Percentiles rank a stretch among this genome's conserved stretches.
Evolutionary conservation across 2,329 filamentous ascomycete species (phyloP).

Genomic region (Arthrobotrys megalospora): DNA sequence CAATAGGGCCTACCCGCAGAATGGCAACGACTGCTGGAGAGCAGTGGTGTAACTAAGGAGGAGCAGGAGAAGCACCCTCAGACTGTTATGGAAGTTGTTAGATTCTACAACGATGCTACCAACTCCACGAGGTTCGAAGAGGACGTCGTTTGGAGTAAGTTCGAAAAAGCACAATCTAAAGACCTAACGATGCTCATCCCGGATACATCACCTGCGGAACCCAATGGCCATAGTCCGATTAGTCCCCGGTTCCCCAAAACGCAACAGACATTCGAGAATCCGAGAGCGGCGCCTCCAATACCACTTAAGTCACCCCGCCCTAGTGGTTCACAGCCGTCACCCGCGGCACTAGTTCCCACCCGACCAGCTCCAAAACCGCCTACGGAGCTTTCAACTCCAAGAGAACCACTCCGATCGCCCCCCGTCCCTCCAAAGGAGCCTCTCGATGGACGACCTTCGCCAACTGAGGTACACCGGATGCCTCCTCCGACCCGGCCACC

Average conservation of each 20-base stretch:
- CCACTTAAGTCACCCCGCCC: conserved; percentile 72
- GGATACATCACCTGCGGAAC: conserved; percentile 65
- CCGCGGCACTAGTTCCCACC: conserved; percentile 76
- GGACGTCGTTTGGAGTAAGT: conserved; percentile 94
- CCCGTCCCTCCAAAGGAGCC: conserved; percentile 72
- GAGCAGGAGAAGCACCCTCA: conserved; percentile 96
- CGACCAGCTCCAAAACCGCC: conserved; percentile 92
- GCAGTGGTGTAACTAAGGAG: conserved; percentile 95
- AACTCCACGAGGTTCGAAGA: conserved; percentile 78
- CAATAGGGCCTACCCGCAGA: conserved; percentile 85
- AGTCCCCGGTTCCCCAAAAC: conserved; percentile 56
- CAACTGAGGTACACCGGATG: conserved; percentile 46
- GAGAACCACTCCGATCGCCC: conserved; percentile 73
- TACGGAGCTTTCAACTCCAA: conserved; percentile 68
- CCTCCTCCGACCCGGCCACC: conserved; percentile 55
- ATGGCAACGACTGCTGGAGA: conserved; percentile 95
- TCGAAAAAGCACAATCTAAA: conserved; percentile 82
- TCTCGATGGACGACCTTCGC: conserved; percentile 49
- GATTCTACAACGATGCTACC: conserved; percentile 95
- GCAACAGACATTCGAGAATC: conserved; percentile 87
- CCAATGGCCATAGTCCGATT: conserved; percentile 59
- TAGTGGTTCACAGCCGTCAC: conserved; percentile 68
- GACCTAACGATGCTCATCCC: conserved; percentile 67
- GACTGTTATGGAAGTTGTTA: conserved; percentile 94
- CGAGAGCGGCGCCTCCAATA: conserved; percentile 90